Evolutionary conservation across 1,139 yeast species (phyloP).

Genomic region (Eremothecium gossypii): DNA sequence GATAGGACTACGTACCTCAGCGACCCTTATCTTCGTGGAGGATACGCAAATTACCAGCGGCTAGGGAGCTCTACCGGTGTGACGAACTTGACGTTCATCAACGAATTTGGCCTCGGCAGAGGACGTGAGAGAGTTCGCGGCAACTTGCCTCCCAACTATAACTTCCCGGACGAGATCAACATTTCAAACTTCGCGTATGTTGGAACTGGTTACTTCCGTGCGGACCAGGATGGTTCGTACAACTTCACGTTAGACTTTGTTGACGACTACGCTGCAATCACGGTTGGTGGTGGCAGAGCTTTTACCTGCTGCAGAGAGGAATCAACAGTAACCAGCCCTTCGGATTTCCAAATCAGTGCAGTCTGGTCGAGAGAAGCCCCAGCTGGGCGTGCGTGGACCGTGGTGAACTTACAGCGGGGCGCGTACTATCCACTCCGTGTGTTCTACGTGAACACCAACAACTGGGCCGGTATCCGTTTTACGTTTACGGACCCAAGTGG

Average conservation of each 20-base stretch:
- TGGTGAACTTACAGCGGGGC: conserved; percentile 8
- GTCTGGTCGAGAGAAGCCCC: conserved; percentile 7
- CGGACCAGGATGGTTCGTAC: conserved; percentile 11
- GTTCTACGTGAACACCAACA: conserved; percentile 14
- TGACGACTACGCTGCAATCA: conserved; percentile 13
- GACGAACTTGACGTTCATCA: conserved; percentile 10
- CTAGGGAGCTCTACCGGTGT: conserved; percentile 9
- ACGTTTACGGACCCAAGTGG: conserved; percentile 13
- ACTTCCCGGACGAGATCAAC: conserved; percentile 6
- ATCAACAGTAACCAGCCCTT: conserved; percentile 6
- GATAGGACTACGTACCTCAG: conserved; percentile 5
- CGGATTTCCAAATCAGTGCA: conserved; percentile 9
- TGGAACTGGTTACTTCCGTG: conserved; percentile 13
- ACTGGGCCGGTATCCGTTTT: conserved; percentile 11
- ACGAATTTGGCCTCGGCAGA: background rate
- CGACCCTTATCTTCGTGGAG: conserved; percentile 11
- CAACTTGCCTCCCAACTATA: conserved; percentile 10
- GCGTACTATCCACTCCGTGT: conserved; percentile 15
- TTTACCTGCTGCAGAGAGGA: conserved; percentile 10
- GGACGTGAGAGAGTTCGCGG: conserved; percentile 3
- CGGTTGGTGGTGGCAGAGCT: conserved; percentile 14
- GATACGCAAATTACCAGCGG: conserved; percentile 9
- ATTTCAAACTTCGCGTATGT: conserved; percentile 13
- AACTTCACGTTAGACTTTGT: conserved; percentile 8
- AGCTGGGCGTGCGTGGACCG: conserved; percentile 3